Base-by-base conservation (phyloP, 2,329 filamentous ascomycete genomes). In the Ophiostoma angusticollis region DNA sequence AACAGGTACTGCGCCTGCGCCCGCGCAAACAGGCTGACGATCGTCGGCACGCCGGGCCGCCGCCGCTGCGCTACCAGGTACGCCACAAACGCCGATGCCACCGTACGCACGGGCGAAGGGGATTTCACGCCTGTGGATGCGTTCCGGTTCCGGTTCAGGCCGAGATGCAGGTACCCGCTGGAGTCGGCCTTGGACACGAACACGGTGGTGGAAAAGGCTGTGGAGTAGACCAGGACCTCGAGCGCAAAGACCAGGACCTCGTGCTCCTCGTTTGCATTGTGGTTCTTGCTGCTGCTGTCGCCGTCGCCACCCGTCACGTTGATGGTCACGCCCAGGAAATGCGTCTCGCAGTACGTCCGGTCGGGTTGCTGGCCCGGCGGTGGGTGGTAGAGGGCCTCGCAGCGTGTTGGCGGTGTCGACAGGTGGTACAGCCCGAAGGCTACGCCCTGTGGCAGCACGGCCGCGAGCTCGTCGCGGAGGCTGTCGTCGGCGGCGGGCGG, bases 101-200 rank as follows among this genome's bases (percentile, higher is more conserved):
- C 71, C 23, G 76, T 68, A 45, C 82, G 76, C 35, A 94, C 70
- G 0, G 85, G 85, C 4, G 84, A 91, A 0, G 73, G 65, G 0
- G 69, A n/a, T n/a, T n/a, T n/a, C n/a, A n/a, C n/a, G n/a, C n/a
- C n/a, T n/a, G n/a, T n/a, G n/a, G n/a, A n/a, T n/a, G n/a, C n/a
- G n/a, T n/a, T n/a, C n/a, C n/a, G n/a, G n/a, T n/a, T n/a, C n/a
- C n/a, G n/a, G n/a, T n/a, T n/a, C 0, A 83, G 63, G 14, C 72
- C 62, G 25, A 87, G 65, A 48, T 78, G 67, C 9, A 95, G 63
- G 54, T 85, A 93, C 18, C 93, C 91, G 0, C 89, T 95, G 9
- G 91, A 95, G 61, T 98, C 91, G 35, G 91, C 91, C 60, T 98
- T 98, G 46, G 87, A 89, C 18, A 98, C 80, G 56, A 98, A 98